phyloP scores from a whole-genome alignment of 2,329 filamentous ascomycete species.

The Diaporthe caulivora region DNA sequence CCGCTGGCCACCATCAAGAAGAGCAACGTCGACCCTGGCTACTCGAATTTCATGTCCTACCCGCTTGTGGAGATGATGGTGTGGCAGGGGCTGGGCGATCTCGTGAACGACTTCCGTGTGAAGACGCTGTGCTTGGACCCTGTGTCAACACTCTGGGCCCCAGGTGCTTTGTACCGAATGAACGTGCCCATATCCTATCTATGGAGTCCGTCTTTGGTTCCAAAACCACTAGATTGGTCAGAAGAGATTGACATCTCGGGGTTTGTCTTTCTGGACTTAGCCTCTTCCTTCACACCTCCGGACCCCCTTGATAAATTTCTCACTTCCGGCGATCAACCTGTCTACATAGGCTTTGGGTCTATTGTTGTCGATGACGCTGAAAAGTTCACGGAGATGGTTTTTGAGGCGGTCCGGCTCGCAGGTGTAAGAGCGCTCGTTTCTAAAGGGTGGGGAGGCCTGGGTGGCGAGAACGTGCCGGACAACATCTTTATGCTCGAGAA shows the following conservation, averaged over 20 bases:
- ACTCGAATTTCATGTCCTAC: slow-evolving; percentile 86
- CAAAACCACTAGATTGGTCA: slow-evolving; percentile 78
- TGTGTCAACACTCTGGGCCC: slow-evolving; percentile 82
- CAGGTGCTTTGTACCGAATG: slow-evolving; percentile 77
- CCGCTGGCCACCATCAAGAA: slow-evolving; percentile 81
- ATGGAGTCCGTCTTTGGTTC: slow-evolving; percentile 75
- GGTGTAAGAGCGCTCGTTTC: slow-evolving; percentile 80
- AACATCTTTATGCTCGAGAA: slow-evolving; percentile 80
- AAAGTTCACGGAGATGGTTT: slow-evolving; percentile 77
- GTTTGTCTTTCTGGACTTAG: slow-evolving; percentile 81
- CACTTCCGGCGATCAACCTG: slow-evolving; percentile 65
- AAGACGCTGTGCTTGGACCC: slow-evolving; percentile 79
- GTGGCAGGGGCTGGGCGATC: slow-evolving; percentile 88
- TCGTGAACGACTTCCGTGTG: slow-evolving; percentile 80
- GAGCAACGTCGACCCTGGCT: slow-evolving; percentile 77
- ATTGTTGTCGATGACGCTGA: slow-evolving; percentile 82
- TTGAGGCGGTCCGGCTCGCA: slow-evolving; percentile 73
- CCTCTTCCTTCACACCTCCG: slow-evolving; percentile 71
- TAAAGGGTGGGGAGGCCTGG: slow-evolving; percentile 81
- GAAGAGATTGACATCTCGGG: slow-evolving; percentile 79
- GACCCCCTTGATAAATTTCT: slow-evolving; percentile 68
- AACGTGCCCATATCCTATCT: slow-evolving; percentile 83
- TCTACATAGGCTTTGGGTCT: slow-evolving; percentile 83
- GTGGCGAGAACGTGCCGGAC: slow-evolving; percentile 69
- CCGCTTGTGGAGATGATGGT: slow-evolving; percentile 87